Conservation (phyloP, 768 basidiomycete species). For the Tephrocybe rancida region DNA sequence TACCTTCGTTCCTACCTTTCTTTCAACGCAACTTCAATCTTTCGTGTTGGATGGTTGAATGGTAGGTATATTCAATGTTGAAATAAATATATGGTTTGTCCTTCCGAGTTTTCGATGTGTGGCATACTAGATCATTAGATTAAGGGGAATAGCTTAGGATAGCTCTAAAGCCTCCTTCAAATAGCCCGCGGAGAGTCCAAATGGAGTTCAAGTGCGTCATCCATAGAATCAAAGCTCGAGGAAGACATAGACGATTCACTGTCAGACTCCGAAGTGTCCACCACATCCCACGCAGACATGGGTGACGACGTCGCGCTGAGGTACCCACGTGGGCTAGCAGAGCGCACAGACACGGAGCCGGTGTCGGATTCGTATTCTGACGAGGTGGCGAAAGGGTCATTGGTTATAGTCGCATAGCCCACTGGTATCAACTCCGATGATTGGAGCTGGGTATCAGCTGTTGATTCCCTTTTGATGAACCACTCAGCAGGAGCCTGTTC, state of each 20-base stretch:
- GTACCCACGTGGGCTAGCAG: slow-evolving; percentile 4
- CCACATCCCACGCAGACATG: slow-evolving; percentile 5
- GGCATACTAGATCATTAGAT: too few relatives aligned
- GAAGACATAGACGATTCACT: background rate
- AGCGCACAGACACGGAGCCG: background rate
- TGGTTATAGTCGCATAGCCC: background rate
- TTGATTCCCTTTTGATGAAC: background rate
- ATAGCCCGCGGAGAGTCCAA: too few relatives aligned
- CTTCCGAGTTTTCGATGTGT: too few relatives aligned
- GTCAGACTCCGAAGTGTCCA: slow-evolving; percentile 11
- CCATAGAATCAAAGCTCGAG: background rate
- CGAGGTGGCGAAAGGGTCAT: background rate
- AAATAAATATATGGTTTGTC: too few relatives aligned
- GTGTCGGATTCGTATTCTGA: slow-evolving; percentile 3
- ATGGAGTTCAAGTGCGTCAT: too few relatives aligned
- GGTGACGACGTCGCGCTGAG: slow-evolving; percentile 3
- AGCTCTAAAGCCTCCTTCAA: background rate
- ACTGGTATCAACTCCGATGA: background rate
- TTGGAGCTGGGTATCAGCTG: too few relatives aligned
- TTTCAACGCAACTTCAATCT: too few relatives aligned
- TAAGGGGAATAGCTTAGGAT: too few relatives aligned
- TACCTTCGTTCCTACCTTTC: too few relatives aligned
- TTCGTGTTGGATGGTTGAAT: too few relatives aligned
- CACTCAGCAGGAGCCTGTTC: background rate
- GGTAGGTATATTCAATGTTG: too few relatives aligned